phyloP scores from a whole-genome alignment of 192 early-diverging fungal genomes.

The Gigaspora rosea region DNA sequence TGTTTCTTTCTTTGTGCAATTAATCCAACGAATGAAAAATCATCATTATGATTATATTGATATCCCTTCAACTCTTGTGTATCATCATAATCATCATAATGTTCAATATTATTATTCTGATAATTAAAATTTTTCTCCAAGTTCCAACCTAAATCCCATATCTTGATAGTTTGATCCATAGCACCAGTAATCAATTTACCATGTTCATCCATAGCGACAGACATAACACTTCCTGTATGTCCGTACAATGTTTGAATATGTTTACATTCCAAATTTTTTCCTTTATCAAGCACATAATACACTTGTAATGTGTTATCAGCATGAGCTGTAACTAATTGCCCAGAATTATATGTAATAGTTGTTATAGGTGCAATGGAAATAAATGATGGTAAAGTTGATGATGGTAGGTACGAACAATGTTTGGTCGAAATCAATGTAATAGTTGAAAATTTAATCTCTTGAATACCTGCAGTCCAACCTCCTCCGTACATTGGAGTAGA shows the following conservation, averaged over 20 bases:
- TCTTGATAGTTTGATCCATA: constrained; percentile 46
- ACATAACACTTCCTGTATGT: constrained; percentile 46
- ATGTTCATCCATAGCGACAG: constrained; percentile 48
- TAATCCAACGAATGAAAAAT: constrained; percentile 4
- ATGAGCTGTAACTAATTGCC: constrained; percentile 50
- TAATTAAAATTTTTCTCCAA: neutral
- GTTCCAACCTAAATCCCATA: constrained; percentile 47
- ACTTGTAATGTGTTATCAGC: constrained; percentile 52
- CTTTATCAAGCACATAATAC: constrained; percentile 36
- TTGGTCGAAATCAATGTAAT: constrained; percentile 20
- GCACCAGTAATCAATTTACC: constrained; percentile 45
- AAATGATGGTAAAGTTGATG: constrained; percentile 13
- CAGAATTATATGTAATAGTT: constrained; percentile 36
- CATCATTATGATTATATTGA: neutral
- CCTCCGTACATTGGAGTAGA: constrained; percentile 34
- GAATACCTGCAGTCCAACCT: constrained; percentile 39
- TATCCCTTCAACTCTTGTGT: neutral
- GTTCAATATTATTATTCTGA: neutral
- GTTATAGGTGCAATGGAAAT: constrained; percentile 36
- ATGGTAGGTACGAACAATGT: constrained; percentile 3
- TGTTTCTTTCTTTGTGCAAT: constrained; percentile 11
- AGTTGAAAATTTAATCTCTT: constrained; percentile 33
- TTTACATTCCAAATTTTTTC: constrained; percentile 23
- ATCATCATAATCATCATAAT: neutral
- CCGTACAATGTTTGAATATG: constrained; percentile 50